Evolutionary conservation across 1,139 yeast species (phyloP).

Genomic region (Scheffersomyces parashehatae): DNA sequence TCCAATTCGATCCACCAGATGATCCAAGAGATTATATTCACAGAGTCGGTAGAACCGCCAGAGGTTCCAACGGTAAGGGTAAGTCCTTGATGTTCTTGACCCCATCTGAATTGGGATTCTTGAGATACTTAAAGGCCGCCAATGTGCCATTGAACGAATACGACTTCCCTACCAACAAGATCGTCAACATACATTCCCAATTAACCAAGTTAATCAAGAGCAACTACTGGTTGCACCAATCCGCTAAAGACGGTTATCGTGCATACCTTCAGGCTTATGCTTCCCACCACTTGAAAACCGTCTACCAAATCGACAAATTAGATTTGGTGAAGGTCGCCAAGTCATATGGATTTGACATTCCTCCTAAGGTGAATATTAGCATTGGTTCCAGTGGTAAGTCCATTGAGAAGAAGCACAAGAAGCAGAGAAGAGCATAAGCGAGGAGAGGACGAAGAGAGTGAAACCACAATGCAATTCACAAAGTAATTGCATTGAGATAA

Average conservation of each 20-base stretch:
- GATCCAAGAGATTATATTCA: constrained; percentile 71
- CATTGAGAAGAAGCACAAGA: constrained; percentile 49
- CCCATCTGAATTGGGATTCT: constrained; percentile 91
- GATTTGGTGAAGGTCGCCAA: constrained; percentile 94
- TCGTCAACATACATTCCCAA: constrained; percentile 94
- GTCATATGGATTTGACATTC: constrained; percentile 91
- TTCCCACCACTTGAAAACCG: constrained; percentile 92
- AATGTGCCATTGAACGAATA: constrained; percentile 96
- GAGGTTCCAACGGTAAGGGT: constrained; percentile 86
- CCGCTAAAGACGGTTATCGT: constrained; percentile 97
- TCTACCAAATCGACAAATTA: constrained; percentile 91
- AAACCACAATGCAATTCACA: too few relatives aligned
- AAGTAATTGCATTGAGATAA: too few relatives aligned
- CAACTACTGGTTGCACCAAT: constrained; percentile 90
- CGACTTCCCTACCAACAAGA: constrained; percentile 90
- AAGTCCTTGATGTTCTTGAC: constrained; percentile 92
- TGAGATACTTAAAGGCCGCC: constrained; percentile 92
- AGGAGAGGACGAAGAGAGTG: neutral
- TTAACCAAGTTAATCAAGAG: constrained; percentile 87
- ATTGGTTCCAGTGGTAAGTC: constrained; percentile 90
- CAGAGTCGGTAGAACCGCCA: constrained; percentile 32
- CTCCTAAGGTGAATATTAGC: constrained; percentile 95
- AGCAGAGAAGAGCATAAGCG: constrained; percentile 38
- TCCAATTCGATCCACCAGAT: constrained; percentile 63
- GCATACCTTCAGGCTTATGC: constrained; percentile 96